phyloP scores from a whole-genome alignment of 352 stramenopile species.

The Phytophthora kernoviae region DNA sequence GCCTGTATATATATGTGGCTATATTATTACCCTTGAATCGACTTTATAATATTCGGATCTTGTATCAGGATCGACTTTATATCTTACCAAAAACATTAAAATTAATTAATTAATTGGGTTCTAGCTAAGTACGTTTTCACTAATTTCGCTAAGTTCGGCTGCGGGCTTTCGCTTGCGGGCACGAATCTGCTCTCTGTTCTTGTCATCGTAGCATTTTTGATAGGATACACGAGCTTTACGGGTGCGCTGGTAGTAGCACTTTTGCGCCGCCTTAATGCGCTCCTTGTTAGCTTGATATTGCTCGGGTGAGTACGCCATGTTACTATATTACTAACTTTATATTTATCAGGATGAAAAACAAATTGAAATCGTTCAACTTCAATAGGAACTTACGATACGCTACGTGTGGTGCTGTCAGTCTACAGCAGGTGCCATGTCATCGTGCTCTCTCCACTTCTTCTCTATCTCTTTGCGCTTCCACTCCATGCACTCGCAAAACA shows the following conservation, averaged over 20 bases:
- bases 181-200: neutral
- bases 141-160: neutral
- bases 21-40: neutral
- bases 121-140: neutral
- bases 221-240: neutral
- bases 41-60: slow-evolving; percentile 5
- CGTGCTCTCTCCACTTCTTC: slow-evolving; percentile 7
- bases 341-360: slow-evolving; percentile 1
- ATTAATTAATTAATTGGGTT: slow-evolving; percentile 2
- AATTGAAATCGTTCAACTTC: neutral
- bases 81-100: neutral
- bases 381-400: neutral
- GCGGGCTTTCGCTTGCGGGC: neutral
- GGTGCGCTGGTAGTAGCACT: neutral
- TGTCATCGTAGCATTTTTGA: neutral
- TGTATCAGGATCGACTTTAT: slow-evolving; percentile 7
- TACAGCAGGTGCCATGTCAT: slow-evolving; percentile 14
- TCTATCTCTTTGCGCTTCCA: slow-evolving; percentile 19
- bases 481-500: slow-evolving; percentile 25
- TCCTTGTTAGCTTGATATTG: neutral
- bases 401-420: slow-evolving; percentile 10
- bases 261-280: neutral
- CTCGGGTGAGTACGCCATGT: neutral
- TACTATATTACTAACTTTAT: slow-evolving; percentile 5
- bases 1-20: slow-evolving; percentile 4